Conservation (phyloP, 345 rosid species). For the Xanthoceras sorbifolium region DNA sequence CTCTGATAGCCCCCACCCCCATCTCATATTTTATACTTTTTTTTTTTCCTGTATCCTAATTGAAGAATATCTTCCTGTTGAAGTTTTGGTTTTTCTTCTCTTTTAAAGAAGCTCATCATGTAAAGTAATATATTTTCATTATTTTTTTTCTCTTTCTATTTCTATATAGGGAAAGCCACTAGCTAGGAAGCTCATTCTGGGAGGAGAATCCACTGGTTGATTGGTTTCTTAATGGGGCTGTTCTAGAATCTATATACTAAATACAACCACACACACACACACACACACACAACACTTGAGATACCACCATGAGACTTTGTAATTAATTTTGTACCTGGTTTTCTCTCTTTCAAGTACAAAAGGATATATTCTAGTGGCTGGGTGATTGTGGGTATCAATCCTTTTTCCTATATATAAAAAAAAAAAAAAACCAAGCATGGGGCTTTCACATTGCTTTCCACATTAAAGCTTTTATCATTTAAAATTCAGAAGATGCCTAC, state of each 20-base stretch:
- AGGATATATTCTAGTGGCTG: conserved; percentile 38
- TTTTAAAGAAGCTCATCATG: neutral
- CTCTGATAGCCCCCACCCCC: neutral
- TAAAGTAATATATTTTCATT: no score
- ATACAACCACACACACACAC: neutral
- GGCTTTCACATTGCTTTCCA: conserved; percentile 28
- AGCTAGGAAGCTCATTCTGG: neutral
- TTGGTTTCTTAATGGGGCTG: conserved; percentile 7
- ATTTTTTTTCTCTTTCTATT: neutral
- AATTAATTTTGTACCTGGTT: conserved; percentile 20
- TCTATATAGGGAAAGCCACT: conserved; percentile 29
- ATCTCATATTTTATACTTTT: neutral
- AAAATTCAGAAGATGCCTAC: conserved; percentile 41
- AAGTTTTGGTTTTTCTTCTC: conserved; percentile 16
- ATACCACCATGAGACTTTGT: neutral
- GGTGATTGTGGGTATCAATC: conserved; percentile 38
- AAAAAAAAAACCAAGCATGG: conserved; percentile 21
- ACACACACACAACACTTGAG: neutral
- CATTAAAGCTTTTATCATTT: conserved; percentile 22
- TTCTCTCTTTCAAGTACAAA: conserved; percentile 31
- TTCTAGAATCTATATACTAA: neutral
- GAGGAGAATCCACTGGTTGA: conserved; percentile 23
- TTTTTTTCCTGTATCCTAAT: neutral
- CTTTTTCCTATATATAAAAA: conserved; percentile 34
- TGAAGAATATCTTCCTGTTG: conserved; percentile 19